Base-by-base conservation (phyloP, 1,284 basidiomycete species). In the Volvariella volvacea region DNA sequence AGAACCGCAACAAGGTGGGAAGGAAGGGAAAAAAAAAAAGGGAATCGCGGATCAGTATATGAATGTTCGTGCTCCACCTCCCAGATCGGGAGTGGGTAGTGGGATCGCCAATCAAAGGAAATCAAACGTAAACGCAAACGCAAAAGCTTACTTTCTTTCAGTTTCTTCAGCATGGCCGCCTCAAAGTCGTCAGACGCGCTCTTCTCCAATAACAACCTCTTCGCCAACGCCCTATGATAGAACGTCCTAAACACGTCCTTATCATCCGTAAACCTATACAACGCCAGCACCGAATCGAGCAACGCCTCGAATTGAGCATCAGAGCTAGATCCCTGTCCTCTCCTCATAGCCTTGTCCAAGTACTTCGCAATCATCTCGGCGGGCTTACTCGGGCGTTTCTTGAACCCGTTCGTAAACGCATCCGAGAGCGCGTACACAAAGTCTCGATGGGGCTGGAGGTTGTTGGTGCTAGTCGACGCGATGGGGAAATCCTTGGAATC, bases 321-420 rank as follows among this genome's bases (percentile, higher is more conserved):
- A 8, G 77, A 79, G 48, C 76, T 73, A 10, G 74, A 72, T 39
- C 83, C 83, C 61, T 93, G 91, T 0, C 94, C 93, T 47, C 79
- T 81, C 34, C 92, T 78, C 81, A 98, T 86, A 31, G 86, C 78
- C 38, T 73, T 75, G 62, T 98, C 94, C 33, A 98, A 70, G 58
- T 89, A 82, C 59, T 92, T 93, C 9, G 96, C 95, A 46, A 96
- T 88, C 77, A 94, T 85, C 65, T 97, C 94, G 0, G 95, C 94
- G 3, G 92, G 92, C 52, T 89, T 93, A 57, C 84, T 88, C 44
- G 83, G 80, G 17, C 93, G 76, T 19, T 77, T 74, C 56, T 86
- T 88, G 68, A 98, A 87, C 28, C 89, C 92, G 10, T 63, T 66
- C n/a, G 80, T 72, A 64, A 96, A 94, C 0, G 86, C 88, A 47